Percentiles rank a stretch among this genome's conserved stretches.
phyloP scores from a whole-genome alignment of 352 stramenopile genomes.

The Lagenidium giganteum region DNA sequence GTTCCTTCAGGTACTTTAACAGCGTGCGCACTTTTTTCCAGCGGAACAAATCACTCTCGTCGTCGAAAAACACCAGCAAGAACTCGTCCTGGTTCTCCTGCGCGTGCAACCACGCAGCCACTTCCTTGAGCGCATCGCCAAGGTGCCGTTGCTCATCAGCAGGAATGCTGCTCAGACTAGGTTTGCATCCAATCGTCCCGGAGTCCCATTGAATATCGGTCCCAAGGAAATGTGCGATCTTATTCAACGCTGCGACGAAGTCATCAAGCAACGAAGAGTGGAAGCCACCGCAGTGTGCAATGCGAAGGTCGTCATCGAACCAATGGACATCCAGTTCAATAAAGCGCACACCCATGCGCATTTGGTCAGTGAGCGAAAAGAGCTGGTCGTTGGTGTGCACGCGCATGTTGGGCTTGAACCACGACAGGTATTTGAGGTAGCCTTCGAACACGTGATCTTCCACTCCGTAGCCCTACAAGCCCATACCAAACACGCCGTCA shows the following conservation, averaged over 20 bases:
- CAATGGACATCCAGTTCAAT: constrained; percentile 49
- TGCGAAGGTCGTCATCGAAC: constrained; percentile 39
- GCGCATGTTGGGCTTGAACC: constrained; percentile 25
- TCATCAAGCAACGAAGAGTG: constrained; percentile 35
- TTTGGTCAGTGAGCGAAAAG: constrained; percentile 43
- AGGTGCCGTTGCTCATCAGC: constrained; percentile 31
- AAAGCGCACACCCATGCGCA: constrained; percentile 40
- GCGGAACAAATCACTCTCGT: constrained; percentile 43
- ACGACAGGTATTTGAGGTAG: constrained; percentile 35
- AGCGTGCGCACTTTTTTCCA: constrained; percentile 66
- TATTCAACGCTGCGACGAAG: constrained; percentile 49
- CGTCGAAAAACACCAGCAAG: constrained; percentile 71
- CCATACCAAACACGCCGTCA: no score
- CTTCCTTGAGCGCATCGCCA: constrained; percentile 27
- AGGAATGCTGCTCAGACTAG: constrained; percentile 47
- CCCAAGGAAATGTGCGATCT: constrained; percentile 31
- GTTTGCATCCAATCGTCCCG: constrained; percentile 45
- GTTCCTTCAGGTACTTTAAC: constrained; percentile 44
- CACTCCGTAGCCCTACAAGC: constrained; percentile 35
- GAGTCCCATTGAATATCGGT: constrained; percentile 46
- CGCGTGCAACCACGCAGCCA: constrained; percentile 32
- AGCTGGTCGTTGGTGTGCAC: constrained; percentile 48
- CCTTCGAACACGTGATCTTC: constrained; percentile 43
- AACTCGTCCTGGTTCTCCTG: constrained; percentile 40
- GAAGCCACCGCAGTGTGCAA: constrained; percentile 48